These are phyloP conservation scores for Solanum ossicruentum DNA, from an alignment of 257 asterid species.

Conservation along the genomic window DNA sequence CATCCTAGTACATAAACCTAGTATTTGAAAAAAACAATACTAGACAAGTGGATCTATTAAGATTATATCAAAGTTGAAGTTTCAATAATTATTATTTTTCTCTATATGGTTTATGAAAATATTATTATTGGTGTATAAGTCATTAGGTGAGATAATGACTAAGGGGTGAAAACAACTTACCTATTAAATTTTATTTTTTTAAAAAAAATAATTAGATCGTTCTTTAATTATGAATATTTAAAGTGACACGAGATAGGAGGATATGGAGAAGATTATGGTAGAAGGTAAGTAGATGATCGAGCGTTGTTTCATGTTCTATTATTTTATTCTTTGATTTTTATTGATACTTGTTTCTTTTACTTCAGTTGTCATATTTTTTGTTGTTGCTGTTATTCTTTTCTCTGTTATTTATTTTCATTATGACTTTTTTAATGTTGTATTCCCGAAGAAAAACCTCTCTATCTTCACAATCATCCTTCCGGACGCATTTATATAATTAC, in stretches of 20 bases:
- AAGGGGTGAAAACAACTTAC: background rate
- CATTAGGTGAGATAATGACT: background rate
- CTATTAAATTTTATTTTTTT: background rate
- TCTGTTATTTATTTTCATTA: background rate
- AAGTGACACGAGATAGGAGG: background rate
- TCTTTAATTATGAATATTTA: background rate
- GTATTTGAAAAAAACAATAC: background rate
- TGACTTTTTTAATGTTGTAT: background rate
- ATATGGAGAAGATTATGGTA: background rate
- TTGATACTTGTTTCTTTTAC: background rate
- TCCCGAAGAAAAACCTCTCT: background rate
- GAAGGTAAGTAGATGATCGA: background rate
- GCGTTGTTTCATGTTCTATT: background rate
- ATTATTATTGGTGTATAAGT: background rate
- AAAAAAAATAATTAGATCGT: background rate
- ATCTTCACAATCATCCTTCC: background rate
- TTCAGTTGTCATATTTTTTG: background rate
- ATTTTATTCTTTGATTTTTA: background rate
- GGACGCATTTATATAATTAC: too few species aligned
- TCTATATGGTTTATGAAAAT: background rate
- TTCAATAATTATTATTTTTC: background rate
- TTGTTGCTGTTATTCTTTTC: background rate
- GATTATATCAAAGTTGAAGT: background rate
- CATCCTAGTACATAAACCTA: background rate
- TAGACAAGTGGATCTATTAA: background rate